A percentile compares a stretch with the other conserved stretches of the same genome.
phyloP scores from a whole-genome alignment of 495 filamentous ascomycete genomes.

The Trichocladium uniseriatum region DNA sequence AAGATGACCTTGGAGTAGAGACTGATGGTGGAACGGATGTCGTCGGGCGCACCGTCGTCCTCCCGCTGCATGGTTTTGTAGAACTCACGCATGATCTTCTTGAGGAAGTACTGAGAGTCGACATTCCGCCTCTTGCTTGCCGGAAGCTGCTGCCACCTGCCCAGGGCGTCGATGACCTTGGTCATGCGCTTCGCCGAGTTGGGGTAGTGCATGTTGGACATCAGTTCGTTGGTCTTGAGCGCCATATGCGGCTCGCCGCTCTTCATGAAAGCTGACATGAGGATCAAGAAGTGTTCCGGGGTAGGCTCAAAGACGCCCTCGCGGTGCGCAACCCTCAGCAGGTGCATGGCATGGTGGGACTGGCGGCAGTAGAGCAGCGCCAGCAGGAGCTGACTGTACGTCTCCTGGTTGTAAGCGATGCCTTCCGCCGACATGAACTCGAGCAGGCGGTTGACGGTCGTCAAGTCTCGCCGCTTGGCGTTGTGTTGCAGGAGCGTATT shows the following conservation, averaged over 20 bases:
- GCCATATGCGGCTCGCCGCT: constrained; percentile 28
- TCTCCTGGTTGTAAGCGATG: constrained; percentile 55
- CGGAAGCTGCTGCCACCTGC: constrained; percentile 25
- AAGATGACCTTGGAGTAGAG: constrained; percentile 48
- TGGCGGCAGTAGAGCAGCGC: constrained; percentile 52
- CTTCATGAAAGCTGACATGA: constrained; percentile 29
- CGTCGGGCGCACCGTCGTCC: constrained; percentile 4
- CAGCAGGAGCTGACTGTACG: constrained; percentile 67
- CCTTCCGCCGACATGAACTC: constrained; percentile 49
- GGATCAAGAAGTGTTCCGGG: constrained; percentile 44
- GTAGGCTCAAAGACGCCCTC: constrained; percentile 49
- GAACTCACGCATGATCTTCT: constrained; percentile 22
- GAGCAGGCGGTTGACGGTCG: constrained; percentile 49
- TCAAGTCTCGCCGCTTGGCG: constrained; percentile 55
- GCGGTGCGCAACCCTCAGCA: constrained; percentile 52
- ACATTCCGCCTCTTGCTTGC: constrained; percentile 11
- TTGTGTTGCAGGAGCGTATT: constrained; percentile 64
- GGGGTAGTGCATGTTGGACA: constrained; percentile 25
- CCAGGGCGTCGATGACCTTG: constrained; percentile 28
- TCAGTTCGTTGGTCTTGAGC: constrained; percentile 24
- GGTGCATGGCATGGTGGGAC: constrained; percentile 54
- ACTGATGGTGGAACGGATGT: constrained; percentile 40
- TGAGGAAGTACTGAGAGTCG: constrained; percentile 16
- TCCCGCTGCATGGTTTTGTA: constrained; percentile 9
- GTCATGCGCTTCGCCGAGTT: constrained; percentile 24